A percentile compares a stretch with the other conserved stretches of the same genome.
These are phyloP conservation scores for Arachis hypogaea DNA, from an alignment of 306 rosid species.

Conservation along the genomic window DNA sequence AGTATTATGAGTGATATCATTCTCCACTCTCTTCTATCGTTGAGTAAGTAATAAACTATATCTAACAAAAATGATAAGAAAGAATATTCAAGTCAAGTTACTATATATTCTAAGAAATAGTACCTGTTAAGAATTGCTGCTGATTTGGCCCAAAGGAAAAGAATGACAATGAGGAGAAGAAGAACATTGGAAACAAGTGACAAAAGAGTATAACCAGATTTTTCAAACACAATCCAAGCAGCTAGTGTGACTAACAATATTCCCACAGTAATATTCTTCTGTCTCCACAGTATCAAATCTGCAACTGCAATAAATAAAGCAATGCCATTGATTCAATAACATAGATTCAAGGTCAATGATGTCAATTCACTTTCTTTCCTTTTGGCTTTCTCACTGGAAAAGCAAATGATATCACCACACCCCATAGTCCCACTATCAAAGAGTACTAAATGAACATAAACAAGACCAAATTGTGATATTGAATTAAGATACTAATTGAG, in stretches of 20 bases:
- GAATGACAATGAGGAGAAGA: conserved; percentile 81
- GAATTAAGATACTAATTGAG: neutral
- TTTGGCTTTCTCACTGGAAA: conserved; percentile 3
- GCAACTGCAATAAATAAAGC: conserved; percentile 60
- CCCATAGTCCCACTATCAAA: conserved; percentile 3
- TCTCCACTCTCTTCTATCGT: no score
- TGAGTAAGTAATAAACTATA: no score
- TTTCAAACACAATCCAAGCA: conserved; percentile 90
- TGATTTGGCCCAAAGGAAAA: conserved; percentile 96
- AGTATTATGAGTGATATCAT: no score
- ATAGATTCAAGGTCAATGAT: conserved; percentile 26
- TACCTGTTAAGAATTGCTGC: conserved; percentile 96
- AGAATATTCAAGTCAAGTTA: conserved; percentile 29
- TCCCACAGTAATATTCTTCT: conserved; percentile 67
- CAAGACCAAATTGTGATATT: neutral
- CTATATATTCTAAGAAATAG: conserved; percentile 6
- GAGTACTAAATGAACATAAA: conserved; percentile 26
- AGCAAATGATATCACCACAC: neutral
- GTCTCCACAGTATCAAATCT: conserved; percentile 89
- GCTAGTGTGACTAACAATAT: conserved; percentile 65
- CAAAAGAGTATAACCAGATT: conserved; percentile 88
- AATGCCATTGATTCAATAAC: conserved; percentile 34
- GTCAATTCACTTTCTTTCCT: conserved; percentile 18
- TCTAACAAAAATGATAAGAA: neutral
- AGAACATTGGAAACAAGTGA: conserved; percentile 88